Evolutionary conservation across 2,329 filamentous ascomycete genomes (phyloP), one percentile per base, ranked within the genome.

Genomic region (Camptophora hylomeconis): DNA sequence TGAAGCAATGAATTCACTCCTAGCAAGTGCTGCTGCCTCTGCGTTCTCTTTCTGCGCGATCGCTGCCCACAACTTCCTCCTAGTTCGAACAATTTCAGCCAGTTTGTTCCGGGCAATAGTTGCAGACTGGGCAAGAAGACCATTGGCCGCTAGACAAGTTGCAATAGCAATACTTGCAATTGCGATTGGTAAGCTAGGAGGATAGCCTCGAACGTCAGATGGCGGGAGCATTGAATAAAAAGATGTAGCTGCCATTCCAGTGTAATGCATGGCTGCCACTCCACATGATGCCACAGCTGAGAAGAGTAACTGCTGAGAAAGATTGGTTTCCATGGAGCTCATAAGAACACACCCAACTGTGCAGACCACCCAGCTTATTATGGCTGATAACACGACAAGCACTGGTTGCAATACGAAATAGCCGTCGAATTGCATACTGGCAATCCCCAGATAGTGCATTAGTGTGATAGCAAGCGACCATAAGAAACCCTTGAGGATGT

Each of bases 221-320:
- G 48, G 40, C 11, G 30, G 24, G 5, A 35, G 32, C 17, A 24
- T 32, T n/a, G 49, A 45, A 40, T 42, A 52, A 25, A 53, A 52
- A 16, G 39, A 46, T 7, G 42, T 46, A 2, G 48, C 48, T 28
- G 31, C 33, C 47, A 51, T 51, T 4, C 49, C 49, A 21, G 46
- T 52, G 35, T 48, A 54, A 39, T 49, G 50, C 49, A 51, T 54
- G 17, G 41, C 52, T 23, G 45, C 49, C n/a, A 51, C 47, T 10
- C 53, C 52, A 29, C 36, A 36, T 21, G 48, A 46, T 6, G 48
- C 47, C 15, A 48, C 45, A n/a, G 41, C 28, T 1, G 50, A 42
- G 28, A 52, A 52, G 5, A 52, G 28, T 20, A 47, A 33, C 30
- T 53, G 50, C 26, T 51, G 50, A 4, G 36, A 30, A 14, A 53